Evolutionary conservation across 208 protist species (phyloP).

Genomic region (Leishmania braziliensis): DNA sequence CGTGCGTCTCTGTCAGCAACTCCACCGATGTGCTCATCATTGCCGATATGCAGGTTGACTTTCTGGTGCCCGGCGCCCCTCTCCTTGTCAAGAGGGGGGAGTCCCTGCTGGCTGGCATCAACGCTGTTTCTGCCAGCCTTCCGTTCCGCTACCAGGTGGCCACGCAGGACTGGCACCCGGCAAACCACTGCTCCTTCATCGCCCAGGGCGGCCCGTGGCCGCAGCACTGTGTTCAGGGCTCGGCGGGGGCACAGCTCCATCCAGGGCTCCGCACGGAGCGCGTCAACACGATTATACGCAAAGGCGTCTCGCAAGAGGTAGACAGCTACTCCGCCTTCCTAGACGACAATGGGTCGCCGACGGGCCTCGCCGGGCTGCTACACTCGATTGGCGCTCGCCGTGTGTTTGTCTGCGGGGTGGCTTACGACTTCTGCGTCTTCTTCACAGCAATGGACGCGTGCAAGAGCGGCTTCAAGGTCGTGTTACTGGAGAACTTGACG

Average conservation of each 20-base stretch:
- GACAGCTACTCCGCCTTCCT: constrained; percentile 78
- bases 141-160: constrained; percentile 49
- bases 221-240: constrained; percentile 56
- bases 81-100: constrained; percentile 42
- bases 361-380: constrained; percentile 50
- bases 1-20: constrained; percentile 1
- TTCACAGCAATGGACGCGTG: constrained; percentile 58
- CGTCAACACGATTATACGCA: constrained; percentile 40
- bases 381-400: constrained; percentile 40
- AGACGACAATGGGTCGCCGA: constrained; percentile 38
- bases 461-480: constrained; percentile 40
- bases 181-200: constrained; percentile 61
- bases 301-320: constrained; percentile 27
- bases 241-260: constrained; percentile 46
- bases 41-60: constrained; percentile 79
- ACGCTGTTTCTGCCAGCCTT: constrained; percentile 22
- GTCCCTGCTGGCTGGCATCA: constrained; percentile 47
- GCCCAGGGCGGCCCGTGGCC: constrained; percentile 57
- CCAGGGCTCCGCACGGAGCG: constrained; percentile 19
- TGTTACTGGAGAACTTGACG: constrained; percentile 61
- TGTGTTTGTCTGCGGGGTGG: constrained; percentile 73
- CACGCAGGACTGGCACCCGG: constrained; percentile 73
- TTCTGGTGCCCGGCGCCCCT: constrained; percentile 47
- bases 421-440: constrained; percentile 73
- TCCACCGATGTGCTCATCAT: constrained; percentile 56